phyloP scores from a whole-genome alignment of 2,329 filamentous ascomycete species.

The Ceratocystis alfenasii region DNA sequence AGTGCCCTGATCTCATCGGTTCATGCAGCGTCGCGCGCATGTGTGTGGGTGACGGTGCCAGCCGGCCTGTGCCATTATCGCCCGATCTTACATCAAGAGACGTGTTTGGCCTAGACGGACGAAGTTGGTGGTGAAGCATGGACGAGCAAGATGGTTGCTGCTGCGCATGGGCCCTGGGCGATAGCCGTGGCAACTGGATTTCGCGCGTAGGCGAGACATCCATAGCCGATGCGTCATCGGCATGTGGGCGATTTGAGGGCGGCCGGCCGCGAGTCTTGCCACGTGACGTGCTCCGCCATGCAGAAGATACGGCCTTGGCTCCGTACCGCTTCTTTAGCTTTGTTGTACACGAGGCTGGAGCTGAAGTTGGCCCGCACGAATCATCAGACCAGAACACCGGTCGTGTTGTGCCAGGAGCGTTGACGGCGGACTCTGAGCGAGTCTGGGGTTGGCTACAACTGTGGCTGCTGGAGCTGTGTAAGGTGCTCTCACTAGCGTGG shows the following conservation, averaged over 20 bases:
- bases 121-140: conserved; percentile 14
- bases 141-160: neutral
- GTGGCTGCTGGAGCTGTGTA: too few species aligned
- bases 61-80: conserved; percentile 45
- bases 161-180: neutral
- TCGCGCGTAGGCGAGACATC: neutral
- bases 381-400: conserved; percentile 50
- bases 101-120: conserved; percentile 31
- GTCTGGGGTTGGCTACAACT: too few species aligned
- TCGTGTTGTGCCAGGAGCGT: conserved; percentile 30
- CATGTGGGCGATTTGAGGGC: conserved; percentile 32
- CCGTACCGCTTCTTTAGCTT: conserved; percentile 48
- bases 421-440: too few species aligned
- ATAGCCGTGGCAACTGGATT: neutral
- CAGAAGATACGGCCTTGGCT: conserved; percentile 74
- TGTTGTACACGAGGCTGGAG: conserved; percentile 44
- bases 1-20: neutral
- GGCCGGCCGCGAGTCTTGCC: conserved; percentile 71
- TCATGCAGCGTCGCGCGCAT: neutral
- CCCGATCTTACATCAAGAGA: conserved; percentile 39
- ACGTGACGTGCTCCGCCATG: conserved; percentile 48
- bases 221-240: neutral
- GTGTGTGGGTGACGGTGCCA: conserved; percentile 46
- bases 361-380: conserved; percentile 57
- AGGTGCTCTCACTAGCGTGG: neutral